phyloP scores from a whole-genome alignment of 2,329 filamentous ascomycete species.

The Aspergillus transmontanensis region DNA sequence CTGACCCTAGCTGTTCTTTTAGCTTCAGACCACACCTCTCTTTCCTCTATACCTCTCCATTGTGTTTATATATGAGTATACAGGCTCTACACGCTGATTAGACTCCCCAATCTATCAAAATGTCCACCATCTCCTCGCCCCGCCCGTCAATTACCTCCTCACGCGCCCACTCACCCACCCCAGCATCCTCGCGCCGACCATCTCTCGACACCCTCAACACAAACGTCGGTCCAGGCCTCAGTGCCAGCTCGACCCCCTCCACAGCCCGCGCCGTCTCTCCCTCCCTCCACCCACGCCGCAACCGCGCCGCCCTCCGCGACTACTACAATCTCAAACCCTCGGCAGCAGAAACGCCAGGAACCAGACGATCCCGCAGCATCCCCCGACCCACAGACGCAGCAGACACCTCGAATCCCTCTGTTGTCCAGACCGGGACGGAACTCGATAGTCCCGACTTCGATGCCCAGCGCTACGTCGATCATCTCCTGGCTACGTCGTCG shows the following conservation, averaged over 20 bases:
- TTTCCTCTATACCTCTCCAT: not conserved
- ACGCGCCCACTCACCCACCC: constrained; percentile 58
- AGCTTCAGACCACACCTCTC: not conserved
- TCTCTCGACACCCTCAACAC: constrained; percentile 70
- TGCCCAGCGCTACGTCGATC: constrained; percentile 59
- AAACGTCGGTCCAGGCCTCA: constrained; percentile 53
- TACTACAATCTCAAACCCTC: constrained; percentile 82
- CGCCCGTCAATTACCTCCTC: constrained; percentile 61
- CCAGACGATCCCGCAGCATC: constrained; percentile 39
- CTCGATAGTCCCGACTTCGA: constrained; percentile 76
- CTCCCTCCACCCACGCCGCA: constrained; percentile 56
- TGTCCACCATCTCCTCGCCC: constrained; percentile 64
- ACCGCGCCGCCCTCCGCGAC: constrained; percentile 84
- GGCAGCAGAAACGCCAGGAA: constrained; percentile 36
- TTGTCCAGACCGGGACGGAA: constrained; percentile 51
- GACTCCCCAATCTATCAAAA: constrained; percentile 30
- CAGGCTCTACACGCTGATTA: not conserved
- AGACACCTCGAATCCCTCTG: constrained; percentile 42
- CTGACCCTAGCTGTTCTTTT: not conserved
- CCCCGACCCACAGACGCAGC: constrained; percentile 44
- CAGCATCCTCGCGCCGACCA: constrained; percentile 74
- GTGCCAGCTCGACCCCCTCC: constrained; percentile 35
- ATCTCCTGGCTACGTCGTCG: constrained; percentile 44
- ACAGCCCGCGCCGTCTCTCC: constrained; percentile 46
- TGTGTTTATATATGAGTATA: not conserved